Base-by-base conservation (phyloP, 2,329 filamentous ascomycete species). In the Ophioceras dolichostomum region DNA sequence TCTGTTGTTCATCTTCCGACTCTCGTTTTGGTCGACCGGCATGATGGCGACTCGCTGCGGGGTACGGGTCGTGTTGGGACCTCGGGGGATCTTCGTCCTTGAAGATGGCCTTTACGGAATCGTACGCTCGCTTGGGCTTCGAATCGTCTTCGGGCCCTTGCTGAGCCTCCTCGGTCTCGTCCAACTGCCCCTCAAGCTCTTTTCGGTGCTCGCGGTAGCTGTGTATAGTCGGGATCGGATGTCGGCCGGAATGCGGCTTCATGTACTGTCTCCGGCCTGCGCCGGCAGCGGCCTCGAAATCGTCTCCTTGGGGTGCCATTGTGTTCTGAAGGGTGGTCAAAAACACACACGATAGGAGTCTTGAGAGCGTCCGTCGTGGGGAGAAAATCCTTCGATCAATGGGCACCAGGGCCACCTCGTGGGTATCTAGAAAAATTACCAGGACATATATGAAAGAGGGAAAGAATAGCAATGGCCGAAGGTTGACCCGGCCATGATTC, bases 41-140 rank as follows among this genome's bases (percentile, higher is more conserved):
- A 22, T 50, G 52, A 34, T 61, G 54, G 24, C 49, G 51, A 32
- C 60, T 62, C 5, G 53, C 34, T 12, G 55, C 48, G 5, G 55
- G 57, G 40, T 61, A 62, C 1, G 58, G 56, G 19, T 60, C 47
- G 24, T 61, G 54, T 14, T 40, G 39, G 6, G 43, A 42, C 18
- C 47, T 37, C 10, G 43, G 44, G 12, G 43, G 24, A 17, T 61
- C 56, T 41, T 61, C 46, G 14, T 51, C 53, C 32, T 52, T 53
- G 39, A 59, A 50, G 34, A 58, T 50, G 34, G 56, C 52, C 45
- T 60, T 60, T 28, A 54, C 50, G 9, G 58, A 55, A 19, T 56
- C 40, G 36, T 48, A 54, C n/a, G 57, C 53, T 16, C 56, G 49
- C 45, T 46, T 58, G 2, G 56, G 42, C 36, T 46, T 60, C 9